These are phyloP conservation scores for Fusarium globosum DNA, from an alignment of 2,329 filamentous ascomycete genomes.

Conservation along the genomic window DNA sequence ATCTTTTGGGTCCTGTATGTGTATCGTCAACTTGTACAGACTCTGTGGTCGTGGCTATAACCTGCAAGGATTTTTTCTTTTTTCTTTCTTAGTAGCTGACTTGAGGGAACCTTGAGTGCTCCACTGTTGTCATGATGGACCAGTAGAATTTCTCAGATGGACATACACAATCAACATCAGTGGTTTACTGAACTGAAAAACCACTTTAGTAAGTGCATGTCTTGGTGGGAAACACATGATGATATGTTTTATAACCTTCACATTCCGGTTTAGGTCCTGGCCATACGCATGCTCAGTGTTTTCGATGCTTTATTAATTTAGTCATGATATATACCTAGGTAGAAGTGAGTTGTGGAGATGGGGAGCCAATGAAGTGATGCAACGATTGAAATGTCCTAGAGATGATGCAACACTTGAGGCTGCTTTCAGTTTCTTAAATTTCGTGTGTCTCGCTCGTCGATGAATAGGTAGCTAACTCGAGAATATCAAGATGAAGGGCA, in stretches of 20 bases:
- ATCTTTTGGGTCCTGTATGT: background rate
- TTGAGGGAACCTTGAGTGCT: slow-evolving; percentile 10
- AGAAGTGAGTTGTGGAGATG: background rate
- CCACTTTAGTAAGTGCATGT: background rate
- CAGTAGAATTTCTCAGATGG: slow-evolving; percentile 17
- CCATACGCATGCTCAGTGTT: background rate
- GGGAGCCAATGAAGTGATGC: too few relatives aligned
- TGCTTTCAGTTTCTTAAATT: background rate
- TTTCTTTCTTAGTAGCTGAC: background rate
- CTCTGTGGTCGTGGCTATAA: slow-evolving; percentile 4
- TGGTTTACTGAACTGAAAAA: background rate
- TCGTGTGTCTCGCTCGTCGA: background rate
- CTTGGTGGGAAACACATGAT: background rate
- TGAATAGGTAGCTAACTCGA: background rate
- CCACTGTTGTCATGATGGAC: slow-evolving; percentile 13
- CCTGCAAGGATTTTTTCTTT: slow-evolving; percentile 37
- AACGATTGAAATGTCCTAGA: background rate
- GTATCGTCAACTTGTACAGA: slow-evolving; percentile 11
- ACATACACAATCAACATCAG: slow-evolving; percentile 12
- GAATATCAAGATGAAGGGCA: background rate
- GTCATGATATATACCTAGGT: background rate
- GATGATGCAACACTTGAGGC: background rate
- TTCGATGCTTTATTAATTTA: background rate
- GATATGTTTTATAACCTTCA: background rate
- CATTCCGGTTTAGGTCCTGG: too few relatives aligned